These are phyloP conservation scores for Fusarium palustre DNA, from an alignment of 2,329 filamentous ascomycete genomes.

Conservation along the genomic window DNA sequence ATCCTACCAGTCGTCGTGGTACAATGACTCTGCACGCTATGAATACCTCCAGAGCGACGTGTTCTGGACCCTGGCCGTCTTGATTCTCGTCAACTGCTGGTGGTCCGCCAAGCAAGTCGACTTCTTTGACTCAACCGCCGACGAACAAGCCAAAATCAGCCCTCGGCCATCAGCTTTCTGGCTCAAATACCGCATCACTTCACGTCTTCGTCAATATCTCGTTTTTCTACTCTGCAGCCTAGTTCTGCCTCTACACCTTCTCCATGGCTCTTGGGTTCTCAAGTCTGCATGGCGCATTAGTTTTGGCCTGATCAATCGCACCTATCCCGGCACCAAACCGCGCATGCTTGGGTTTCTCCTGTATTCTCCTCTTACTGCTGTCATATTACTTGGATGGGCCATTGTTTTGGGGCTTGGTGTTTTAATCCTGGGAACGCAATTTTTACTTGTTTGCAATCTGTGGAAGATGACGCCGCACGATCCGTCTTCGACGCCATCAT, in stretches of 20 bases:
- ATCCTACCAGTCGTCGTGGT: slow-evolving; percentile 15
- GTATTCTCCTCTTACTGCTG: slow-evolving; percentile 5
- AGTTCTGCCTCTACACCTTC: slow-evolving; percentile 5
- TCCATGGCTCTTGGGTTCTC: slow-evolving; percentile 30
- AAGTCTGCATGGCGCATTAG: slow-evolving; percentile 24
- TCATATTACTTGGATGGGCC: neutral
- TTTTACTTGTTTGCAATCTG: neutral
- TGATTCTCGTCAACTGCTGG: slow-evolving; percentile 20
- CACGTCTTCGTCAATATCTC: slow-evolving; percentile 2
- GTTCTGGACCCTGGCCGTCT: slow-evolving; percentile 28
- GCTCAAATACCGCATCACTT: slow-evolving; percentile 20
- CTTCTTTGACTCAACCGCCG: neutral
- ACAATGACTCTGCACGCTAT: slow-evolving; percentile 20
- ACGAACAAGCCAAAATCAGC: neutral
- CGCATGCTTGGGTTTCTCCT: slow-evolving; percentile 15
- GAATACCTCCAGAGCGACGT: slow-evolving; percentile 31
- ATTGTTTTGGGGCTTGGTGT: neutral
- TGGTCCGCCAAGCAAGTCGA: slow-evolving; percentile 22
- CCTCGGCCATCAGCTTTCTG: neutral
- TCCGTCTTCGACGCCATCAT: neutral
- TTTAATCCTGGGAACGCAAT: neutral
- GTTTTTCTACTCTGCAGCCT: neutral
- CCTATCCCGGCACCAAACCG: slow-evolving; percentile 21
- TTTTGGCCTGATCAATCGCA: slow-evolving; percentile 6
- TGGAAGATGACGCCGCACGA: neutral